Base-by-base conservation (phyloP, 306 rosid species). In the Macrotyloma uniflorum region DNA sequence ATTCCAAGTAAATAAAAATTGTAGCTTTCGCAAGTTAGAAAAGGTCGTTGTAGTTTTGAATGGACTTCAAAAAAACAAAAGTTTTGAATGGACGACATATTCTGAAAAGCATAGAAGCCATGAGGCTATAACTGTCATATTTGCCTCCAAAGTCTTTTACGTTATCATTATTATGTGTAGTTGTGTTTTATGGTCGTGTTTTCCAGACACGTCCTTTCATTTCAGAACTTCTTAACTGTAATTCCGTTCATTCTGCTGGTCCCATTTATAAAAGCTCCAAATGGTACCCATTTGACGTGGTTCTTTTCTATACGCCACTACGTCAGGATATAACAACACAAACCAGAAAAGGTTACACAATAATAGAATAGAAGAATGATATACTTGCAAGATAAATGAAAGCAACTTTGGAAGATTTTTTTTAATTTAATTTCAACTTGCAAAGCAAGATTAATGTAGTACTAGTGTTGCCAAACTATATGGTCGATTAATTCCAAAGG, bases 151-250 rank as follows among this genome's bases (percentile, higher is more conserved):
- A 19, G n/a, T n/a, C 46, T 8, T 64, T 4, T 20, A 16, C 32
- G 19, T 2, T 38, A 38, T 38, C 12, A 9, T 38, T 38, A 13
- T 38, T 15, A 16, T 3, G 12, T 2, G 10, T 42, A 11, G 30
- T 15, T 8, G 36, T 35, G 55, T 36, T 75, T 51, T 59, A 74
- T 62, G 85, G 73, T 69, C 62, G 36, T 32, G 26, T 40, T 19
- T 61, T 69, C 4, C 1, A 1, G 3, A 26, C 70, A 61, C 0
- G 72, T 82, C 79, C 55, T 30, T 74, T 64, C 67, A 53, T 68
- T 26, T 23, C 35, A 7, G 16, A 33, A 67, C 65, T 6, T n/a
- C 73, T 76, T 69, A 71, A 55, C 55, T 24, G 28, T 55, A 5
- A 13, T 24, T 38, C 12, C 33, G 65, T 26, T 24, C 33, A 1